These are phyloP conservation scores for Setomelanomma holmii DNA, from an alignment of 2,329 filamentous ascomycete species.

Conservation along the genomic window DNA sequence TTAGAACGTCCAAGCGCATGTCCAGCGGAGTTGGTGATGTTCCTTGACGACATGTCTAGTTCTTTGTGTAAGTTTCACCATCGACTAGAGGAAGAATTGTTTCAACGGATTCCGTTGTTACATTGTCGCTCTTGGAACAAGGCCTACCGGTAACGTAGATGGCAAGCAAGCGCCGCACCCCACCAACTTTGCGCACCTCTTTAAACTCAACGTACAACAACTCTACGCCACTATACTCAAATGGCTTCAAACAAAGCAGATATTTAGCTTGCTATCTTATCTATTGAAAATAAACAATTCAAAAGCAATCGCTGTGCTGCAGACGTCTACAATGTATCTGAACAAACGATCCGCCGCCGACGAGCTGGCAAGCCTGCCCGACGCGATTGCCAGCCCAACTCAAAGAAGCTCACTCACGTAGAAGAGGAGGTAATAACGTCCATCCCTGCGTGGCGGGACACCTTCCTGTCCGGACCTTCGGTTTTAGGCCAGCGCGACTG, in stretches of 20 bases:
- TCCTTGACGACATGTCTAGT: no score
- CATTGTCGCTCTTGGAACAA: no score
- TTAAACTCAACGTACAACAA: background rate
- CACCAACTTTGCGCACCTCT: no score
- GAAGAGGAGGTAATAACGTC: background rate
- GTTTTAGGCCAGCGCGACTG: background rate
- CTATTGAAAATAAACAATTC: conserved; percentile 2
- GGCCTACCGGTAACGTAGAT: no score
- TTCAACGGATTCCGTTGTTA: no score
- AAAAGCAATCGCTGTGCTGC: conserved; percentile 1
- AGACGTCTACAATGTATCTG: background rate
- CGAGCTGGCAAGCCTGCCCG: conserved; percentile 6
- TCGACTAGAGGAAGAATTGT: no score
- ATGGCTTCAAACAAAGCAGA: conserved; percentile 1
- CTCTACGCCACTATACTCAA: background rate
- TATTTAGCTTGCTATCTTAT: conserved; percentile 3
- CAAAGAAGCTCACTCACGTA: no score
- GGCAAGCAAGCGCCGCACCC: no score
- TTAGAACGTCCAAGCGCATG: no score
- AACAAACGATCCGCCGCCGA: conserved; percentile 5
- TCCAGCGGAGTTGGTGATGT: no score
- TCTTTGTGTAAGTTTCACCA: no score
- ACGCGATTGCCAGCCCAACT: no score
- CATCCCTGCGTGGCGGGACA: background rate
- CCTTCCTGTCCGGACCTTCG: background rate